These are phyloP conservation scores for Pisolithus tinctorius DNA, from an alignment of 768 basidiomycete species.

Conservation along the genomic window DNA sequence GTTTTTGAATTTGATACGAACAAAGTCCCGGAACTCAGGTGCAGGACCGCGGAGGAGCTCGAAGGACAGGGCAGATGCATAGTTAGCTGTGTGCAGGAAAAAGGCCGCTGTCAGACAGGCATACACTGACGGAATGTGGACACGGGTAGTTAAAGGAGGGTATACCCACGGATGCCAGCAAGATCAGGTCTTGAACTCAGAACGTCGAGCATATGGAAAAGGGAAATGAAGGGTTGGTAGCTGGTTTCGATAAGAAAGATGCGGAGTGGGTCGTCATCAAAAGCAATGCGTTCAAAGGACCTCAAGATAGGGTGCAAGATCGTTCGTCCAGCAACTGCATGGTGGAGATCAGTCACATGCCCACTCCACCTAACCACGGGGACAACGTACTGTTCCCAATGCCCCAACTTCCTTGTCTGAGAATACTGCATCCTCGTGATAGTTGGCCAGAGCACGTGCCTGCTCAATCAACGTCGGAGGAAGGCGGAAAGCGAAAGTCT, in stretches of 20 bases:
- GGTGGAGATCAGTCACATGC: not conserved
- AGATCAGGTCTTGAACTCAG: conserved; percentile 45
- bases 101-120: not conserved
- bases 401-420: conserved; percentile 51
- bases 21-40: conserved; percentile 73
- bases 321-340: conserved; percentile 72
- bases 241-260: conserved; percentile 71
- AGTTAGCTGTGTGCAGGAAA: conserved; percentile 45
- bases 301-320: conserved; percentile 63
- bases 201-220: conserved; percentile 70
- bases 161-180: conserved; percentile 56
- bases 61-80: conserved; percentile 65
- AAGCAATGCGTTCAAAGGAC: conserved; percentile 71
- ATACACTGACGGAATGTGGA: not conserved
- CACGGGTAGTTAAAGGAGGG: not conserved
- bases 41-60: conserved; percentile 70
- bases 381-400: conserved; percentile 67
- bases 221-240: conserved; percentile 83
- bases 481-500: conserved; percentile 70
- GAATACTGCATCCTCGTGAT: conserved; percentile 74
- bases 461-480: conserved; percentile 69
- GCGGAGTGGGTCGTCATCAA: conserved; percentile 71
- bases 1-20: conserved; percentile 80
- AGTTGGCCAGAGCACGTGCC: conserved; percentile 65
- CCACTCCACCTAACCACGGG: not conserved